Evolutionary conservation across 805 yeast genomes (phyloP), one percentile per base, ranked within the genome.

Genomic region (Brettanomyces custersianus): DNA sequence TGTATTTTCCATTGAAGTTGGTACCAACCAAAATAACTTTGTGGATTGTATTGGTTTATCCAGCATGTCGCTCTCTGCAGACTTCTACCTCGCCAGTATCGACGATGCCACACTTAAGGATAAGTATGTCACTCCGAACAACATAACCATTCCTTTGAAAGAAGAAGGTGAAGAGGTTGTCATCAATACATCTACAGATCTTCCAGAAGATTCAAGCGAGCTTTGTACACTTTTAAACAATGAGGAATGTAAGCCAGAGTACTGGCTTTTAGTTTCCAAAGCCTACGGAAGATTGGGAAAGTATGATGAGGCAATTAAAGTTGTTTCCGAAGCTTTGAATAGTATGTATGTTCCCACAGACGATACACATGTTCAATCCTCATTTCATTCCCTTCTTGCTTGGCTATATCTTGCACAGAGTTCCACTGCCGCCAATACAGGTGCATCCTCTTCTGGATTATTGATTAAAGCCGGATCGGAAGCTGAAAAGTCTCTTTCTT

Each of bases 131-230:
- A 43, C 56, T 8, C 16, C 21, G 12, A 44, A 43, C 12, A 53
- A 48, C 31, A 50, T 57, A 12, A 45, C 60, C 10, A 80, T 90
- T 50, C 96, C 95, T 29, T 63, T 86, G 52, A 69, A 68, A 43
- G 80, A 72, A 38, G 77, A 79, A 39, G 83, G 80, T 48, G 95
- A 87, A 60, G 82, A 85, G 42, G 95, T 90, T 43, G 80, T 85
- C 35, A 74, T 92, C 46, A 90, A 87, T 50, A 68, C 82, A 40
- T 72, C 72, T 35, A 76, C 77, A 24, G 97, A 90, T 51, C 66
- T 87, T 38, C 94, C 95, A 4, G 95, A 84, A 17, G 95, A 90
- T 55, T 84, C 95, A 4, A 69, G 75, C 31, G 97, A 92, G 51
- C 67, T 92, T 43, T 76, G 82, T 44, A 72, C 74, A 20, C 70